Conservation (phyloP, 129 eudicot species). For the Sambucus nigra region DNA sequence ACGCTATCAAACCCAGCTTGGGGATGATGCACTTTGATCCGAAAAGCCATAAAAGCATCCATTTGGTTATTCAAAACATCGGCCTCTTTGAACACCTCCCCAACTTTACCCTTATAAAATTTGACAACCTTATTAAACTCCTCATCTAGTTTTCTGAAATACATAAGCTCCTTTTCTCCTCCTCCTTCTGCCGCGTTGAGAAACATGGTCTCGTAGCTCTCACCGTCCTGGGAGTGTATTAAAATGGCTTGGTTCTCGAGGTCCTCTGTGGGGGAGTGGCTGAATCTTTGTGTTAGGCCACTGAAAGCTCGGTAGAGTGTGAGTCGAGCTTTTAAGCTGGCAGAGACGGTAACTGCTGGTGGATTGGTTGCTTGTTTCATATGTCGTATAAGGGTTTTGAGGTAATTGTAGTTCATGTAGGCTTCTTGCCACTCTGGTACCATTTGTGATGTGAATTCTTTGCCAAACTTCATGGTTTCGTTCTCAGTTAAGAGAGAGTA, state of each 20-base stretch:
- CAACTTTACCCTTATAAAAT: slow-evolving; percentile 41
- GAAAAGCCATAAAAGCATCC: slow-evolving; percentile 51
- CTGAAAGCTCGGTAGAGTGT: slow-evolving; percentile 50
- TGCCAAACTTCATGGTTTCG: slow-evolving; percentile 63
- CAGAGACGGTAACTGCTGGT: not conserved
- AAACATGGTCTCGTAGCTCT: slow-evolving; percentile 32
- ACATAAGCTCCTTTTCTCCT: slow-evolving; percentile 42
- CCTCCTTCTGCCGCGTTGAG: slow-evolving; percentile 45
- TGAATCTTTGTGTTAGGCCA: slow-evolving; percentile 16
- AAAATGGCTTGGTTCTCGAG: slow-evolving; percentile 9
- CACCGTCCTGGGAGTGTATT: slow-evolving; percentile 7
- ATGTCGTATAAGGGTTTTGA: slow-evolving; percentile 26
- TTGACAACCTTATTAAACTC: slow-evolving; percentile 54
- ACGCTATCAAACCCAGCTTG: slow-evolving; percentile 2
- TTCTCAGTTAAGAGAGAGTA: too few relatives aligned
- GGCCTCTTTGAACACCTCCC: slow-evolving; percentile 40
- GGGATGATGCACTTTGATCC: slow-evolving; percentile 37
- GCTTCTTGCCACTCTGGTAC: slow-evolving; percentile 70
- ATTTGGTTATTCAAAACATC: slow-evolving; percentile 48
- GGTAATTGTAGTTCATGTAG: slow-evolving; percentile 37
- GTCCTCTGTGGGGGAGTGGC: not conserved
- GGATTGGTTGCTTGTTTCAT: slow-evolving; percentile 13
- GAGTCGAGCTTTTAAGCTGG: not conserved
- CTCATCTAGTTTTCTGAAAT: slow-evolving; percentile 37
- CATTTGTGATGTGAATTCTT: slow-evolving; percentile 52